Percentiles rank a stretch among this genome's conserved stretches.
These are phyloP conservation scores for Ochromonas danica DNA, from an alignment of 108 stramenopile species.

Conservation along the genomic window DNA sequence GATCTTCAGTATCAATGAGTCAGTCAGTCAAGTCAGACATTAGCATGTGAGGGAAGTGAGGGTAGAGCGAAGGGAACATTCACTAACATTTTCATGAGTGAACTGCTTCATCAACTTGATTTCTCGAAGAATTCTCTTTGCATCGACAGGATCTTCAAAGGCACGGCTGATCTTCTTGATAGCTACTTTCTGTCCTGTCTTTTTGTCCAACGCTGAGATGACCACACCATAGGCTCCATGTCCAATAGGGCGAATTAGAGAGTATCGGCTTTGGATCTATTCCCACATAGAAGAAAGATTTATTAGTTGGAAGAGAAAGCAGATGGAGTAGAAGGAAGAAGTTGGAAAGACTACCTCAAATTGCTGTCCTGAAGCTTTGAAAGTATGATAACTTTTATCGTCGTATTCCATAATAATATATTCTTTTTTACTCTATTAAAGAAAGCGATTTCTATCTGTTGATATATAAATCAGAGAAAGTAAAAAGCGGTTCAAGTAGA, in stretches of 20 bases:
- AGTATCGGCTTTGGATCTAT: constrained; percentile 54
- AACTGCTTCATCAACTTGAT: constrained; percentile 90
- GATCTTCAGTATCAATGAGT: too few relatives aligned
- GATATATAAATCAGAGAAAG: too few relatives aligned
- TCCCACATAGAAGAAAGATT: too few relatives aligned
- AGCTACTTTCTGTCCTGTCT: constrained; percentile 72
- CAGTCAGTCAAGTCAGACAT: neutral
- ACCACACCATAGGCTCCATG: constrained; percentile 98
- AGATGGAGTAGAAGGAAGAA: too few relatives aligned
- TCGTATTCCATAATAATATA: too few relatives aligned
- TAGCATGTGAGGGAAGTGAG: neutral
- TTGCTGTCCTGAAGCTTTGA: constrained; percentile 36
- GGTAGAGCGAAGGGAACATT: neutral
- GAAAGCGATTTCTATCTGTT: too few relatives aligned
- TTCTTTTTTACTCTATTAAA: too few relatives aligned
- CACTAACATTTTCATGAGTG: constrained; percentile 74
- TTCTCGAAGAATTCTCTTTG: constrained; percentile 98
- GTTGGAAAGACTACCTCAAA: constrained; percentile 37
- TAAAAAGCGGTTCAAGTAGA: too few relatives aligned
- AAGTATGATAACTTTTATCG: constrained; percentile 33
- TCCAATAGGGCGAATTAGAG: constrained; percentile 76
- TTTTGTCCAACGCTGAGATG: constrained; percentile 61
- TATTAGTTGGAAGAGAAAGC: too few relatives aligned
- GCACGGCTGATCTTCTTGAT: constrained; percentile 93
- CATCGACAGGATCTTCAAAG: constrained; percentile 97